Conservation (phyloP, 192 early-diverging fungal genomes). For the Geranomyces variabilis region DNA sequence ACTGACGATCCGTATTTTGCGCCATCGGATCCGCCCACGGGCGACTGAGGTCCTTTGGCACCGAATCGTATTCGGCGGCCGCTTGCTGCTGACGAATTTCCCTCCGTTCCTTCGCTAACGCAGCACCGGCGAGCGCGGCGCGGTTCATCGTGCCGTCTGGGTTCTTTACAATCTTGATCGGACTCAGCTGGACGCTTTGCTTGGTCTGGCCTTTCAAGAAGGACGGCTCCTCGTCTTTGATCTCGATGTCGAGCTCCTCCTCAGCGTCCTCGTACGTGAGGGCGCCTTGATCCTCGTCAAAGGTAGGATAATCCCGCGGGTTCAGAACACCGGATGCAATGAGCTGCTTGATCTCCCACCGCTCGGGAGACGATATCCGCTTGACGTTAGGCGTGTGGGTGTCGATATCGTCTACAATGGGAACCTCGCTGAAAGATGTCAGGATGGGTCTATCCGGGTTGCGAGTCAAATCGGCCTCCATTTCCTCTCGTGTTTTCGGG, state of each 20-base stretch:
- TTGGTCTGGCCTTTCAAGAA: slow-evolving; percentile 94
- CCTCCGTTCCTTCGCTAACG: slow-evolving; percentile 91
- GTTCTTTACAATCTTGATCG: slow-evolving; percentile 97
- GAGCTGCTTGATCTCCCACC: slow-evolving; percentile 97
- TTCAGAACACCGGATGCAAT: slow-evolving; percentile 92
- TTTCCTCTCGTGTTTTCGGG: slow-evolving; percentile 65
- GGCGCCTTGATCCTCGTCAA: slow-evolving; percentile 87
- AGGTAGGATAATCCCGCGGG: slow-evolving; percentile 80
- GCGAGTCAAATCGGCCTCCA: slow-evolving; percentile 58
- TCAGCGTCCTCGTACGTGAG: slow-evolving; percentile 84
- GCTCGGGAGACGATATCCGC: slow-evolving; percentile 90
- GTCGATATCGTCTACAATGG: slow-evolving; percentile 48
- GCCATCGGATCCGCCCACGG: slow-evolving; percentile 95
- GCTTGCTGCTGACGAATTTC: slow-evolving; percentile 66
- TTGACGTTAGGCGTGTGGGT: slow-evolving; percentile 55
- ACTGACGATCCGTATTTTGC: slow-evolving; percentile 71
- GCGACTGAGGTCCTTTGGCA: slow-evolving; percentile 83
- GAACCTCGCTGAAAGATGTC: slow-evolving; percentile 53
- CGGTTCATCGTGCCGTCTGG: slow-evolving; percentile 97
- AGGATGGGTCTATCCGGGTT: slow-evolving; percentile 71
- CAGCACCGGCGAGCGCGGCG: slow-evolving; percentile 89
- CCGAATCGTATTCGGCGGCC: slow-evolving; percentile 57
- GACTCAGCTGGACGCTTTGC: slow-evolving; percentile 81
- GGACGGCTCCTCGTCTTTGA: slow-evolving; percentile 90
- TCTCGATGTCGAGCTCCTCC: slow-evolving; percentile 96